Evolutionary conservation across 2,329 filamentous ascomycete genomes (phyloP), one percentile per base, ranked within the genome.

Genomic region (Neopestalotiopsis sp.): DNA sequence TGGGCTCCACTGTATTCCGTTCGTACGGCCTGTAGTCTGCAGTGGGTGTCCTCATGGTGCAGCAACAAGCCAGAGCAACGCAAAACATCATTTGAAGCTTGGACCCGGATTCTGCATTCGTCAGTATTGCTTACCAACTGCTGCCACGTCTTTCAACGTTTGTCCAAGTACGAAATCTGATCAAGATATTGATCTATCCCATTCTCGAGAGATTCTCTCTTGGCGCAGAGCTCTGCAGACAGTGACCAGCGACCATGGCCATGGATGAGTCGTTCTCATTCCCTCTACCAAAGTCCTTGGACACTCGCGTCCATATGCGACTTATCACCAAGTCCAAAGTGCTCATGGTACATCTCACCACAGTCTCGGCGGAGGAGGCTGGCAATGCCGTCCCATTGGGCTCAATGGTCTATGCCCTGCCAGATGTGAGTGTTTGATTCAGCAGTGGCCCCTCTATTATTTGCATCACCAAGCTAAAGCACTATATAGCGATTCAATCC

Each of bases 401-500:
- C 3, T 97, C 94, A 64, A 95, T 98, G 77, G 93, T 98, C 61
- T 98, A 97, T 78, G 93, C 95, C 2, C 89, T 99, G 79, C 95
- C 96, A 17, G 92, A 97, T 82, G 96, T 97, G 83, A 75, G 83
- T 38, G 34, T 10, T 38, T 38, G 6, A 10, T 28, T 3, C 24
- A 38, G 5, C 6, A 9, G 6, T 79, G 14, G 32, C 32, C 67
- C 24, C 24, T 57, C 57, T 61, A 17, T 20, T 3, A 6, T 66
- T 13, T n/a, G 10, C 32, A 42, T 59, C 14, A 4, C 38, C 40
- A n/a, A 28, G 42, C n/a, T 56, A 56, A 34, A 38, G 13, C 4
- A 32, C 0, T 17, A 6, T 9, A 14, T 67, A 89, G 86, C 83
- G 80, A 78, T 84, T 86, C 76, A 83, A 88, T 70, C 80, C 88